These are phyloP conservation scores for Paraconiothyrium brasiliense DNA, from an alignment of 2,329 filamentous ascomycete genomes.

Conservation along the genomic window DNA sequence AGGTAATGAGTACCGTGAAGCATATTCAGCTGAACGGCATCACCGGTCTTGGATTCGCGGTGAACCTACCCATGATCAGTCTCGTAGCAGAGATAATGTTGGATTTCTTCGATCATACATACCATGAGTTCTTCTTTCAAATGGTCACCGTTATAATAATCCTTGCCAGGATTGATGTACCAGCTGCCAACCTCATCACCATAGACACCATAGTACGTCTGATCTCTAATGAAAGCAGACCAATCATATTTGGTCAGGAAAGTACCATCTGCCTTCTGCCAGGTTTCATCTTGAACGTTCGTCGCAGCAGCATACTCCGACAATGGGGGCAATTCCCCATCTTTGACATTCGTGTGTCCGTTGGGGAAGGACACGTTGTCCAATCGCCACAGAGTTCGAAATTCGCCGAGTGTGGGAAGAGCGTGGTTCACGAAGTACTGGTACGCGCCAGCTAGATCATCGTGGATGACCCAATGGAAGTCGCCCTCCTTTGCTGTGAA, in stretches of 20 bases:
- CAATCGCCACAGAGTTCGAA: constrained; percentile 61
- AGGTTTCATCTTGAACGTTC: constrained; percentile 65
- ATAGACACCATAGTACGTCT: constrained; percentile 62
- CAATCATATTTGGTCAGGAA: constrained; percentile 65
- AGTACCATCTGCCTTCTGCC: constrained; percentile 57
- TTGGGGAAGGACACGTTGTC: constrained; percentile 60
- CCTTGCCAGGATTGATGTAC: constrained; percentile 61
- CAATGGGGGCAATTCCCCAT: constrained; percentile 57
- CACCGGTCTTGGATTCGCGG: constrained; percentile 60
- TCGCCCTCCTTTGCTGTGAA: constrained; percentile 60
- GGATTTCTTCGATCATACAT: constrained; percentile 13
- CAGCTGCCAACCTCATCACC: constrained; percentile 60
- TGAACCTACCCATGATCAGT: constrained; percentile 48
- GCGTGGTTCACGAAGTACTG: constrained; percentile 64
- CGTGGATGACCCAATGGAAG: constrained; percentile 63
- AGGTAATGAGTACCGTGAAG: constrained; percentile 60
- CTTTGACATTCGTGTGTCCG: constrained; percentile 57
- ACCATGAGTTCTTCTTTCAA: constrained; percentile 63
- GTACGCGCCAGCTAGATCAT: constrained; percentile 62
- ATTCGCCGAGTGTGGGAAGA: constrained; percentile 60
- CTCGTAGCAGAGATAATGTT: background rate
- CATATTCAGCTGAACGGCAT: constrained; percentile 64
- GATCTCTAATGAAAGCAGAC: constrained; percentile 51
- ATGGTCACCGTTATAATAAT: constrained; percentile 64
- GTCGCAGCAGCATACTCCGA: constrained; percentile 55